Percentiles rank a stretch among this genome's conserved stretches.
Conservation (phyloP, 1,139 yeast genomes). For the Kluyveromyces marxianus region DNA sequence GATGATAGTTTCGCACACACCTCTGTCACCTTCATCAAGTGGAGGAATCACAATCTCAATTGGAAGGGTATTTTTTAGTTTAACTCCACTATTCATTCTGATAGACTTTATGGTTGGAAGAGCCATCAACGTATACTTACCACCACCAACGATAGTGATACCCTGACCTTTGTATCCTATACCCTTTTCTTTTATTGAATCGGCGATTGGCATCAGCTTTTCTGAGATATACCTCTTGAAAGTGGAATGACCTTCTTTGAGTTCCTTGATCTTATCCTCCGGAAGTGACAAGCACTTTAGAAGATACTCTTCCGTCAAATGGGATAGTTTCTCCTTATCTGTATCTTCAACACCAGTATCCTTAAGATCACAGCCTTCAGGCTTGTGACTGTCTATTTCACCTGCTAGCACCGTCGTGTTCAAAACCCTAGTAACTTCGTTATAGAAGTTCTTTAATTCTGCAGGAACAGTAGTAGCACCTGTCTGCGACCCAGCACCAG, state of each 20-base stretch:
- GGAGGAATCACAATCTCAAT: slow-evolving; percentile 12
- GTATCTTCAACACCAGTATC: slow-evolving; percentile 3
- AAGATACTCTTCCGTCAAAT: slow-evolving; percentile 6
- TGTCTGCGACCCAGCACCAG: neutral
- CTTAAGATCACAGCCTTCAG: slow-evolving; percentile 3
- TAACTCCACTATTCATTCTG: slow-evolving; percentile 9
- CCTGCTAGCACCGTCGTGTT: slow-evolving; percentile 4
- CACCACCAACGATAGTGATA: slow-evolving; percentile 12
- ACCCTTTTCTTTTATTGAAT: neutral
- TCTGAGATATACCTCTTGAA: slow-evolving; percentile 4
- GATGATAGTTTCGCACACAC: slow-evolving; percentile 7
- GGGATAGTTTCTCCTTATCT: slow-evolving; percentile 5
- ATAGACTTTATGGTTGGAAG: slow-evolving; percentile 11
- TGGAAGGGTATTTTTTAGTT: slow-evolving; percentile 7
- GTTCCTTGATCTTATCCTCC: slow-evolving; percentile 1
- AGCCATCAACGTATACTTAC: slow-evolving; percentile 7
- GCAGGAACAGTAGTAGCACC: neutral
- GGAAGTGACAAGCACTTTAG: slow-evolving; percentile 7
- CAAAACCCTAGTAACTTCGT: neutral
- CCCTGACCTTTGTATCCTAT: slow-evolving; percentile 9
- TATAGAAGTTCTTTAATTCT: neutral
- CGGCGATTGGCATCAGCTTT: slow-evolving; percentile 4
- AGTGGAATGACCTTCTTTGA: slow-evolving; percentile 2
- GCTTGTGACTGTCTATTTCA: slow-evolving; percentile 1
- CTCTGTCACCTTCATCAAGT: slow-evolving; percentile 5